These are phyloP conservation scores for Agaricus blazei DNA, from an alignment of 768 basidiomycete species.

Conservation along the genomic window DNA sequence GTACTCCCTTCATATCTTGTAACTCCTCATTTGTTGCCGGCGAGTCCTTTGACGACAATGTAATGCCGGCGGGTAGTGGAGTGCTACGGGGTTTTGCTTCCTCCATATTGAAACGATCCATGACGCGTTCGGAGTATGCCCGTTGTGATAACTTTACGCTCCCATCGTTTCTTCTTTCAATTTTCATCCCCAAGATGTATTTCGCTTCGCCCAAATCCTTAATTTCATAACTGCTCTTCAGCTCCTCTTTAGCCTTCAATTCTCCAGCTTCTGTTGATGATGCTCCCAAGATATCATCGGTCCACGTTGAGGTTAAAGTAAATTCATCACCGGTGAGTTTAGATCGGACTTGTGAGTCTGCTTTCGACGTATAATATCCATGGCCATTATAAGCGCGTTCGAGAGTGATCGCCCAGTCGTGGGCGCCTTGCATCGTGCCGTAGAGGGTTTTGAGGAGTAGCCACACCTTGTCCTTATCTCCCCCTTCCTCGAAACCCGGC, in stretches of 20 bases:
- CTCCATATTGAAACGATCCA: background rate
- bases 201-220: no score
- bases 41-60: background rate
- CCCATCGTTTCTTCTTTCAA: no score
- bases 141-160: no score
- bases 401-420: no score
- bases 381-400: slow-evolving; percentile 9
- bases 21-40: background rate
- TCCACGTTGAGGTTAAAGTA: background rate
- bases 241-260: no score
- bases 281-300: background rate
- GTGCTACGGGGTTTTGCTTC: slow-evolving; percentile 10
- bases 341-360: background rate
- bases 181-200: no score
- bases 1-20: background rate
- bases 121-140: no score
- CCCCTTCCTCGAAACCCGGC: no score
- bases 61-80: slow-evolving; percentile 3
- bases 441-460: no score
- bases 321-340: slow-evolving; percentile 10
- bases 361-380: slow-evolving; percentile 8
- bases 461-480: no score
- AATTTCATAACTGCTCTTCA: slow-evolving; percentile 1
- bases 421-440: no score
- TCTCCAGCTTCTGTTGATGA: no score